phyloP scores from a whole-genome alignment of 1,284 basidiomycete species.

The Athelia sp. region DNA sequence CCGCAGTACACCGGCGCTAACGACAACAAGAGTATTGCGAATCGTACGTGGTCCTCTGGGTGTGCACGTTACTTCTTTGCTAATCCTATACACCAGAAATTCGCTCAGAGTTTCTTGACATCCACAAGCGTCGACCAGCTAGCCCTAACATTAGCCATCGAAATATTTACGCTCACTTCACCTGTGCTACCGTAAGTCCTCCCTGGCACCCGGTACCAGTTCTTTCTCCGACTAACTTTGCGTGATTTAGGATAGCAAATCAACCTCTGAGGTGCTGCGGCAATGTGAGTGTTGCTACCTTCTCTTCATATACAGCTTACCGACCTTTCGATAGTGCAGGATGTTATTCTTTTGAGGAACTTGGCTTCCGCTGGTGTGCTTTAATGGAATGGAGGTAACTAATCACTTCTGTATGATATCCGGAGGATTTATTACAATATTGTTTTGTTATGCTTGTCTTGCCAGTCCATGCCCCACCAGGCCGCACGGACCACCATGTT shows the following conservation, averaged over 20 bases:
- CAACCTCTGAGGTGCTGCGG: constrained; percentile 40
- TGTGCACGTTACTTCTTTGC: constrained; percentile 2
- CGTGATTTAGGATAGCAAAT: constrained; percentile 35
- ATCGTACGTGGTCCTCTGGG: constrained; percentile 37
- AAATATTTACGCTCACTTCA: constrained; percentile 46
- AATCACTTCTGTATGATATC: too few relatives aligned
- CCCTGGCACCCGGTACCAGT: constrained; percentile 3
- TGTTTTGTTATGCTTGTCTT: too few relatives aligned
- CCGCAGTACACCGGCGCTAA: constrained; percentile 49
- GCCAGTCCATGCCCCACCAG: too few relatives aligned
- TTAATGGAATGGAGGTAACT: too few relatives aligned
- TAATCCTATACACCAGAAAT: not conserved
- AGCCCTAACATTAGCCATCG: constrained; percentile 19
- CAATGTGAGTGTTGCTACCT: constrained; percentile 30
- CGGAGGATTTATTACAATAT: too few relatives aligned
- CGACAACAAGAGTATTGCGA: constrained; percentile 43
- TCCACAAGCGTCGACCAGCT: not conserved
- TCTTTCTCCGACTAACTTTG: constrained; percentile 2
- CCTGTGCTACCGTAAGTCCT: constrained; percentile 46
- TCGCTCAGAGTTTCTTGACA: constrained; percentile 5
- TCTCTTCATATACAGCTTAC: not conserved
- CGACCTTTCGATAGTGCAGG: constrained; percentile 33
- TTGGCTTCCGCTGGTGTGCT: not conserved
- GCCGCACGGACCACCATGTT: too few relatives aligned
- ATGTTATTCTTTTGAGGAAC: constrained; percentile 28